phyloP scores from a whole-genome alignment of 129 eudicot species.

The carrot (Daucus carota) region DNA sequence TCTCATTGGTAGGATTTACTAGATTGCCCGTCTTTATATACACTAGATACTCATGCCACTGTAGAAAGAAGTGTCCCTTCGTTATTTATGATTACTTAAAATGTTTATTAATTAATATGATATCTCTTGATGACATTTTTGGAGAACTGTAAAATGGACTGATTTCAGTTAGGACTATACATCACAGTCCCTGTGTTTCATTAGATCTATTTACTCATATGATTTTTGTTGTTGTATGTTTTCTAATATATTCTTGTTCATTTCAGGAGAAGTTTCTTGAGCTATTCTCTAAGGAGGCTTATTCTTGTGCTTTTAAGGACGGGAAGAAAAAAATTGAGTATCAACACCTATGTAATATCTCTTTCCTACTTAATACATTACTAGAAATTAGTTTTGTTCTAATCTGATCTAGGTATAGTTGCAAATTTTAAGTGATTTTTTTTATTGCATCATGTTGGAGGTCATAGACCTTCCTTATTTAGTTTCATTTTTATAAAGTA shows the following conservation, averaged over 20 bases:
- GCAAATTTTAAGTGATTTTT: neutral
- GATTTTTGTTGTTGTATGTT: neutral
- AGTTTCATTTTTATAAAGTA: neutral
- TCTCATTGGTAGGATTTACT: neutral
- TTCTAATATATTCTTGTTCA: constrained; percentile 10
- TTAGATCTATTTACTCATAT: neutral
- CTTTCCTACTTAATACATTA: constrained; percentile 2
- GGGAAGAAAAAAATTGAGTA: constrained; percentile 44
- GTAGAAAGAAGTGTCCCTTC: neutral
- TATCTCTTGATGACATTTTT: neutral
- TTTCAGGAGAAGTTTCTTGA: constrained; percentile 86
- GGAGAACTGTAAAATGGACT: no score
- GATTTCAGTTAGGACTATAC: neutral
- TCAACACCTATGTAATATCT: constrained; percentile 58
- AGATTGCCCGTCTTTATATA: neutral
- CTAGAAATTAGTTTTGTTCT: neutral
- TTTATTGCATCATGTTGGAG: constrained; percentile 1
- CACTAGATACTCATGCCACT: no score
- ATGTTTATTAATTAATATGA: neutral
- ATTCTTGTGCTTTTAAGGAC: constrained; percentile 53
- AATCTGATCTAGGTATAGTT: neutral
- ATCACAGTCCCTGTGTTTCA: neutral
- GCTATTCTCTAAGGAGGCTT: constrained; percentile 58
- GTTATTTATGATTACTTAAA: neutral
- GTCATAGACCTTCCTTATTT: neutral